phyloP scores from a whole-genome alignment of 495 filamentous ascomycete genomes.

The Aspergillus diversus region DNA sequence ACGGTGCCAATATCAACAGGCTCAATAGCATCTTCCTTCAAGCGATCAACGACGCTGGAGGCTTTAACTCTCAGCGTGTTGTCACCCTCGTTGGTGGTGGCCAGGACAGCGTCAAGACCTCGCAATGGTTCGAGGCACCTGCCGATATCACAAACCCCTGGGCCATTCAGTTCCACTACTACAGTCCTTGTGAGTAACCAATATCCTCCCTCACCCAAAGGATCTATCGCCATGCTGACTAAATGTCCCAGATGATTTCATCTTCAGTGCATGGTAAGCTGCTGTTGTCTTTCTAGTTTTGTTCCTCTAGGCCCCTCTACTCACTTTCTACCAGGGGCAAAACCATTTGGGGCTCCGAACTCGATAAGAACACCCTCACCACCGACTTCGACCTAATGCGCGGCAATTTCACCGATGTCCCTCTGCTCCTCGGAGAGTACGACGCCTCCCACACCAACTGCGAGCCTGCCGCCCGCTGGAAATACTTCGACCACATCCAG shows the following conservation, averaged over 20 bases:
- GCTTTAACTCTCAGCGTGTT: constrained; percentile 58
- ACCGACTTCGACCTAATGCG: constrained; percentile 55
- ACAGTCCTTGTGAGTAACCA: constrained; percentile 54
- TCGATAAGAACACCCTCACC: constrained; percentile 54
- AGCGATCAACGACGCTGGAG: constrained; percentile 57
- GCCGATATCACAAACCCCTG: constrained; percentile 58
- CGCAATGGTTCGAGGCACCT: constrained; percentile 55
- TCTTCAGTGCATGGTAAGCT: constrained; percentile 49
- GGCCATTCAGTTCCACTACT: constrained; percentile 67
- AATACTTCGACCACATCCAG: constrained; percentile 59
- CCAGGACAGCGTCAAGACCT: constrained; percentile 56
- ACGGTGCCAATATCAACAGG: constrained; percentile 56
- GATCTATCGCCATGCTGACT: constrained; percentile 18
- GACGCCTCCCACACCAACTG: constrained; percentile 49
- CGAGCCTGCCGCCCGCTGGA: constrained; percentile 60
- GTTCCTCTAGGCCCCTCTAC: not conserved
- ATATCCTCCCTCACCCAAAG: constrained; percentile 26
- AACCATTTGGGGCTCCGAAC: constrained; percentile 61
- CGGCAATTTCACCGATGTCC: constrained; percentile 57
- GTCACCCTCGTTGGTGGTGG: constrained; percentile 58
- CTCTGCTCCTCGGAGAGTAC: constrained; percentile 64
- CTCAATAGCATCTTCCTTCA: constrained; percentile 61
- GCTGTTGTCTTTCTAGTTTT: not conserved
- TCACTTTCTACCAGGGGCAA: constrained; percentile 48
- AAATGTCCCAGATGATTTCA: constrained; percentile 45